Evolutionary conservation across 176 grass and related monocot genomes (phyloP), one percentile per base, ranked within the genome.

Genomic region (Oropetium thomaeum): DNA sequence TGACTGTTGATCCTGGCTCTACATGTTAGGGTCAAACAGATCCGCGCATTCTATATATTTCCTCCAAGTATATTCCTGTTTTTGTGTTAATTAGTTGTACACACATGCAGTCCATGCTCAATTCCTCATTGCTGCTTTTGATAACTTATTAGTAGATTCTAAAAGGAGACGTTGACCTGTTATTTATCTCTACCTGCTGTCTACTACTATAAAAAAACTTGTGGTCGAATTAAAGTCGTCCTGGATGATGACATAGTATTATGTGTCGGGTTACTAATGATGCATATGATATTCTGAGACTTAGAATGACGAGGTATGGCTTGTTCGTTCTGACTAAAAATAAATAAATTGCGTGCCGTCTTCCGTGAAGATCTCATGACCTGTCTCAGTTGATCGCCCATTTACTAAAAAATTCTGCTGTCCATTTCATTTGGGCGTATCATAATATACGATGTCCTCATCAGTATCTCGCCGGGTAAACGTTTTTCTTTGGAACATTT

Each of bases 391-490:
- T 7, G 74, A 62, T 63, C 22, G 33, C 14, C 44, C 34, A 4
- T 22, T 41, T 19, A 15, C 62, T 17, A 69, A 62, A 70, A 29
- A 40, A 84, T 41, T 31, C 25, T 5, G 4, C 7, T 1, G 20
- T 12, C 3, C 23, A 2, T 33, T 19, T 58, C 4, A 27, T 65
- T 79, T 84, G 74, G 74, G 28, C 15, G 35, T 0, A 5, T 11
- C 20, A 83, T 68, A 75, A 83, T 68, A 75, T 59, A 59, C 29
- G 80, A 30, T 75, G 71, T 20, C 17, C 27, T 84, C 74, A 65
- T 20, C 74, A 58, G 74, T n/a, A 78, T 83, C 73, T 83, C 73
- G 23, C 23, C 51, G 29, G 39, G 62, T 32, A 37, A 66, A 82
- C 29, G 59, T 75, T n/a, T n/a, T n/a, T n/a, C n/a, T n/a, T 26